Evolutionary conservation across 2,329 filamentous ascomycete genomes (phyloP).

Genomic region (Macrophomina tecta): DNA sequence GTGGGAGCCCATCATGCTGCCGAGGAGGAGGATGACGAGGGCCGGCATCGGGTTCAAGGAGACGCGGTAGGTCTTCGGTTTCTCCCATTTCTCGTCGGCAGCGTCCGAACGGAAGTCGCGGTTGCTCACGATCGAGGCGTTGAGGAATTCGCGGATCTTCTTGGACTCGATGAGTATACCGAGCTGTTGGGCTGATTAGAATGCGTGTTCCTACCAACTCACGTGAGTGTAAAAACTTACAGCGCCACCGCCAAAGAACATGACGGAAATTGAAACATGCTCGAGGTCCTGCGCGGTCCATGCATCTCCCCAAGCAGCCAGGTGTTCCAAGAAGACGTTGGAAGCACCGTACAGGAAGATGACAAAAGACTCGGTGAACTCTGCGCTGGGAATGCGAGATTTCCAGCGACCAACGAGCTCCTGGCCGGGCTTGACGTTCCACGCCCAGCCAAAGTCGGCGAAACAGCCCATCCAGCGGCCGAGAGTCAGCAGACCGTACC

Average conservation of each 20-base stretch:
- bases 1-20: slow-evolving; percentile 95
- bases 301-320: slow-evolving; percentile 71
- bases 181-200: slow-evolving; percentile 49
- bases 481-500: slow-evolving; percentile 85
- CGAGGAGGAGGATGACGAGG: slow-evolving; percentile 83
- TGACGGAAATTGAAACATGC: slow-evolving; percentile 87
- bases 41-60: slow-evolving; percentile 89
- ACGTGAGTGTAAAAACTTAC: slow-evolving; percentile 55
- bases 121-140: slow-evolving; percentile 53
- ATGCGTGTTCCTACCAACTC: not conserved
- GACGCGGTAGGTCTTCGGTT: slow-evolving; percentile 72
- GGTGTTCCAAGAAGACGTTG: slow-evolving; percentile 92
- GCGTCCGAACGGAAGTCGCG: slow-evolving; percentile 45
- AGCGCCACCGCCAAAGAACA: slow-evolving; percentile 92
- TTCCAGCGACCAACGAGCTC: slow-evolving; percentile 68
- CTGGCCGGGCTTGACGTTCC: slow-evolving; percentile 78
- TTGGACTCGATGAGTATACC: slow-evolving; percentile 83
- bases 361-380: slow-evolving; percentile 87
- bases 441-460: slow-evolving; percentile 90
- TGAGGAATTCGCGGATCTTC: slow-evolving; percentile 70
- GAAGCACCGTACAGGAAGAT: slow-evolving; percentile 89
- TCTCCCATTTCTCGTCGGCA: slow-evolving; percentile 56
- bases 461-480: slow-evolving; percentile 92
- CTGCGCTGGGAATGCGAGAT: slow-evolving; percentile 70
- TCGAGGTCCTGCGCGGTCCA: slow-evolving; percentile 86